Evolutionary conservation across 2,329 filamentous ascomycete genomes (phyloP).

Genomic region (Fusarium stilboides): DNA sequence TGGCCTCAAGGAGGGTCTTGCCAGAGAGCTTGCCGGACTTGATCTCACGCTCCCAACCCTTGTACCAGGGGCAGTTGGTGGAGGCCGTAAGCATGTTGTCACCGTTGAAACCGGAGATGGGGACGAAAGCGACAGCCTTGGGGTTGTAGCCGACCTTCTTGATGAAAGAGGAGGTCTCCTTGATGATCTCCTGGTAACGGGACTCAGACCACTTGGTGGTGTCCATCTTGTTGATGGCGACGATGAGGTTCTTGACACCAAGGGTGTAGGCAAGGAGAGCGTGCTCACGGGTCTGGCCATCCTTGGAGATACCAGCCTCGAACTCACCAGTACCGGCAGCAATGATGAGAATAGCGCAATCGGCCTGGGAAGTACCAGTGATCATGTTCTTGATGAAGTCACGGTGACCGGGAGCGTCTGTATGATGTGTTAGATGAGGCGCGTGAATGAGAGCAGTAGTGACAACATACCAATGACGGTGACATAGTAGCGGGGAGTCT

Average conservation of each 20-base stretch:
- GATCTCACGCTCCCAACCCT: conserved; percentile 98
- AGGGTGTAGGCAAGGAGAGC: conserved; percentile 99
- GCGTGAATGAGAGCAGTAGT: background rate
- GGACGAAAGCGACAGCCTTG: conserved; percentile 98
- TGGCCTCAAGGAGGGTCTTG: conserved; percentile 99
- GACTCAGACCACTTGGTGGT: conserved; percentile 98
- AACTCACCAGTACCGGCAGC: conserved; percentile 99
- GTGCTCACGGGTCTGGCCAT: conserved; percentile 99
- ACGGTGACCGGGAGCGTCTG: conserved; percentile 98
- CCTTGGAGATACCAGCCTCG: conserved; percentile 99
- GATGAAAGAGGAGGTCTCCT: conserved; percentile 99
- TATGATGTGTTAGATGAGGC: conserved; percentile 51
- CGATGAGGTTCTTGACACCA: conserved; percentile 99
- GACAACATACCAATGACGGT: conserved; percentile 88
- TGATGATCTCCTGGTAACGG: conserved; percentile 99
- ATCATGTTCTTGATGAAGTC: conserved; percentile 99
- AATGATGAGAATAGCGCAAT: conserved; percentile 99
- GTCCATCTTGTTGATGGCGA: conserved; percentile 99
- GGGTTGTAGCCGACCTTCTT: conserved; percentile 99
- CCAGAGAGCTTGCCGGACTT: conserved; percentile 89
- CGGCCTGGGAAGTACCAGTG: conserved; percentile 99
- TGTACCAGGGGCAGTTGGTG: conserved; percentile 99
- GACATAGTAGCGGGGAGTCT: conserved; percentile 97
- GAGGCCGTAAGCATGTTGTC: conserved; percentile 98
- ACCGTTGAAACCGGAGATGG: conserved; percentile 99